phyloP scores from a whole-genome alignment of 2,329 filamentous ascomycete genomes.

The Colletotrichum kahawae region DNA sequence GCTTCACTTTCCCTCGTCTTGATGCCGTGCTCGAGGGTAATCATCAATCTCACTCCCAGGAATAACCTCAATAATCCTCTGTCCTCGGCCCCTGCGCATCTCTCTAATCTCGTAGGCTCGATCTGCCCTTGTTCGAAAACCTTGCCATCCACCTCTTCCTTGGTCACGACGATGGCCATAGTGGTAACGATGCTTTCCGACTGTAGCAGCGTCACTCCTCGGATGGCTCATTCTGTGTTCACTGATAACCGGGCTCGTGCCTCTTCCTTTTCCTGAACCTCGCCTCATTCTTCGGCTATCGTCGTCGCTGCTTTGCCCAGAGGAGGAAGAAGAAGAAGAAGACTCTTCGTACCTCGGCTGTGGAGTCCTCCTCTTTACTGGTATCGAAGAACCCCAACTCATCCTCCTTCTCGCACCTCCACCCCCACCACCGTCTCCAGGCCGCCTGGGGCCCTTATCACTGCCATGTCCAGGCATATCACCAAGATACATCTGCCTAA shows the following conservation, averaged over 20 bases:
- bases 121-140: not conserved
- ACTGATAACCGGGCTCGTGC: not conserved
- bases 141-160: slow-evolving; percentile 1
- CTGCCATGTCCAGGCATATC: not conserved
- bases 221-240: not conserved
- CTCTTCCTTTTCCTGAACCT: not conserved
- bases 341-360: not conserved
- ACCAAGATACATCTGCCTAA: not conserved
- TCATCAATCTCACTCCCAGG: slow-evolving; percentile 7
- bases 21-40: not conserved
- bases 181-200: not conserved
- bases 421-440: not conserved
- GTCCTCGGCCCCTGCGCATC: not conserved
- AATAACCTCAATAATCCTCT: slow-evolving; percentile 9
- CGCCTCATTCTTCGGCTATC: not conserved
- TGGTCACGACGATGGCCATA: not conserved
- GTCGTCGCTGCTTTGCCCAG: not conserved
- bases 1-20: not conserved
- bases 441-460: not conserved
- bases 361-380: not conserved
- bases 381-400: not conserved
- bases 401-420: not conserved
- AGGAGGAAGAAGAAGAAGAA: not conserved
- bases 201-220: slow-evolving; percentile 1
- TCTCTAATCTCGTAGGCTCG: slow-evolving; percentile 1